Evolutionary conservation across 1,284 basidiomycete genomes (phyloP), one percentile per base, ranked within the genome.

Genomic region (Xerocomus nothofagi): DNA sequence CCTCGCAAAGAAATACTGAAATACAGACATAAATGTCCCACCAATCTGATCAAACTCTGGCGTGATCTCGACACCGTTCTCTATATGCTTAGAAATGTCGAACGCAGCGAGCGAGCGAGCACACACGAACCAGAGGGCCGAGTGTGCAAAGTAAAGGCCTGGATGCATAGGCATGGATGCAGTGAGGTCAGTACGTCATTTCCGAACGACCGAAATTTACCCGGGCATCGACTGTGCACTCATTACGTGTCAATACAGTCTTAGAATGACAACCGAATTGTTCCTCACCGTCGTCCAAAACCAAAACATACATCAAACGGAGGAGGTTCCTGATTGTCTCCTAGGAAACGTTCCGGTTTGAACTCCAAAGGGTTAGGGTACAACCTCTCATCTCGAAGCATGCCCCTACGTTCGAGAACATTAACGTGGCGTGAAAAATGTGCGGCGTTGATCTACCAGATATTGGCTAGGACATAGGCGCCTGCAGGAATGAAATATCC

Each of bases 301-400:
- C 79, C 79, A 62, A 81, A 81, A 52, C 72, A 74, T 29, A 75
- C 47, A 49, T 69, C 70, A 40, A 70, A 71, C 44, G 81, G 79
- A 63, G 80, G 77, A 36, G 66, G 65, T 53, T 82, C 77, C 12
- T 72, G 69, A 18, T 61, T 43, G n/a, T 51, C 31, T 18, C 60
- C 62, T 1, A 61, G 26, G 34, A 65, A 65, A 12, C 58, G 57
- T 14, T 58, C 60, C 0, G 60, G 60, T 36, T 42, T 62, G 39
- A 62, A 65, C 24, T 54, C 53, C 21, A 41, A 23, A 0, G 59
- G 56, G 8, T 53, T 21, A 17, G 17, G 49, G 7, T 62, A 60
- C 2, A 36, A 51, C 8, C 33, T 49, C 26, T 49, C 49, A 2
- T 60, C 57, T 9, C 43, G 57, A 11, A 57, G 47, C 14, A 62